A percentile compares a stretch with the other conserved stretches of the same genome.
These are phyloP conservation scores for Aegle marmelos DNA, from an alignment of 345 rosid species.

Conservation along the genomic window DNA sequence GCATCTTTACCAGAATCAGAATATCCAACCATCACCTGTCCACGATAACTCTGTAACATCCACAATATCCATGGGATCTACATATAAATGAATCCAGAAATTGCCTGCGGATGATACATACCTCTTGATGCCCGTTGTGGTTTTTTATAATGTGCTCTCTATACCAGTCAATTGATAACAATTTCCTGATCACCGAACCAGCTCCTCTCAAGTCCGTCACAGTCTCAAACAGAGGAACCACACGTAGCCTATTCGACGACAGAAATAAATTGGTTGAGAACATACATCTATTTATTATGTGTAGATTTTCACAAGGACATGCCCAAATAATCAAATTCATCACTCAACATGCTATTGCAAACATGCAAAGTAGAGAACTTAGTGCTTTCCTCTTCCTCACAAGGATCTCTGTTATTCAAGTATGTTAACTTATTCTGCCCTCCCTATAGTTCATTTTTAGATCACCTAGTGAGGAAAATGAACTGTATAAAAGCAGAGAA, in stretches of 20 bases:
- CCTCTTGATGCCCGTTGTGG: conserved; percentile 95
- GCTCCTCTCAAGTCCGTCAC: conserved; percentile 89
- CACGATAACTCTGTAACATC: conserved; percentile 14
- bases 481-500: not conserved
- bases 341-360: not conserved
- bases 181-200: conserved; percentile 76
- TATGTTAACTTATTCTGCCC: not conserved
- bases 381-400: not conserved
- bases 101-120: conserved; percentile 16
- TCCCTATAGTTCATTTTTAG: not conserved
- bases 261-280: not conserved
- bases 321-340: not conserved
- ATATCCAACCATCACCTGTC: conserved; percentile 97
- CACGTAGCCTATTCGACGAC: conserved; percentile 64
- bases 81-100: conserved; percentile 1
- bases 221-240: conserved; percentile 94
- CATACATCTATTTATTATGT: not conserved
- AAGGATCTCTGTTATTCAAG: not conserved
- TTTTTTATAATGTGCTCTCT: conserved; percentile 70
- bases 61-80: not conserved
- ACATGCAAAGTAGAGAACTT: not conserved
- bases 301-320: not conserved
- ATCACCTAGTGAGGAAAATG: not conserved
- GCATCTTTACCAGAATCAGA: conserved; percentile 99
- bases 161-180: conserved; percentile 94